Percentiles rank a stretch among this genome's conserved stretches.
Evolutionary conservation across 106 monocot genomes (phyloP).

Genomic region (Allium cepa): DNA sequence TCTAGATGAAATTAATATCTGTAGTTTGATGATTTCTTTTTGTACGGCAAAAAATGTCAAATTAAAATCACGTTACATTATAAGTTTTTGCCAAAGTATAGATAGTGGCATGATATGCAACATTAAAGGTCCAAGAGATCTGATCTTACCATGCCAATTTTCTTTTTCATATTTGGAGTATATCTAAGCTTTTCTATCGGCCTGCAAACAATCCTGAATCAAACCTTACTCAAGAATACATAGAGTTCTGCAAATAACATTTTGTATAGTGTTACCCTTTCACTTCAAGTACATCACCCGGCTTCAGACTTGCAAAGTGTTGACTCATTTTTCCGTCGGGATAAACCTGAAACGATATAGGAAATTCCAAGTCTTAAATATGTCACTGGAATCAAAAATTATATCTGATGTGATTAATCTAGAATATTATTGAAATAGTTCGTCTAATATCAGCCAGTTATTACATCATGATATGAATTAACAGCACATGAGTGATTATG

Average conservation of each 20-base stretch:
- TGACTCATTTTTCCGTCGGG: constrained; percentile 99
- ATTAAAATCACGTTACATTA: background rate
- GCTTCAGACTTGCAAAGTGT: constrained; percentile 69
- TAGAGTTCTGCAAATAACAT: background rate
- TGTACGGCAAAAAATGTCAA: too few relatives aligned
- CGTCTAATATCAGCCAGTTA: background rate
- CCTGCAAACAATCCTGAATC: constrained; percentile 23
- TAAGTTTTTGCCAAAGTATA: background rate
- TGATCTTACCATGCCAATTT: constrained; percentile 87
- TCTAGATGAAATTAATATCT: too few relatives aligned
- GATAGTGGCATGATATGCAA: background rate
- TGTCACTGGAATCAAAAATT: background rate
- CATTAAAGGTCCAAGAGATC: too few relatives aligned
- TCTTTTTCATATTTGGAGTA: constrained; percentile 93
- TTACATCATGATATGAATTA: too few relatives aligned
- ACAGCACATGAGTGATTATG: too few relatives aligned
- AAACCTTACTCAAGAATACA: background rate
- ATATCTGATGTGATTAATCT: background rate
- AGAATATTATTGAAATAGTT: background rate
- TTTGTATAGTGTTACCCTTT: constrained; percentile 54
- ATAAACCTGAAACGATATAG: constrained; percentile 50
- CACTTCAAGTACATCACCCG: constrained; percentile 87
- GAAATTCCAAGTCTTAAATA: background rate
- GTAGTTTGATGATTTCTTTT: too few relatives aligned
- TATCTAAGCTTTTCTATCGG: constrained; percentile 97